A percentile compares a stretch with the other conserved stretches of the same genome.
These are phyloP conservation scores for Phaffomyces opuntiae DNA, from an alignment of 805 yeast genomes.

Conservation along the genomic window DNA sequence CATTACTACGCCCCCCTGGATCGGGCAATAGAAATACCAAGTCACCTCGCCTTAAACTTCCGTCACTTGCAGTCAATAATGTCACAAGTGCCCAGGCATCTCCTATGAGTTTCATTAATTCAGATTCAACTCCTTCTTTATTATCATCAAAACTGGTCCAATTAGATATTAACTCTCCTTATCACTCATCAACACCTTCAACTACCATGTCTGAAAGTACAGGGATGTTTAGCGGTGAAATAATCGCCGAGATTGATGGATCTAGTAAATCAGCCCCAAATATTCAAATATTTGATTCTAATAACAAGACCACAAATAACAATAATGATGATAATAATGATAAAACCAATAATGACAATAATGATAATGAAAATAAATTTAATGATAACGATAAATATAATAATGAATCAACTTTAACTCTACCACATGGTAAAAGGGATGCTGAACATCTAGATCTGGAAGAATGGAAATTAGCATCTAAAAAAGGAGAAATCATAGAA, in stretches of 20 bases:
- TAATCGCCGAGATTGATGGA: slow-evolving; percentile 22
- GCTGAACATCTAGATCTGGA: slow-evolving; percentile 58
- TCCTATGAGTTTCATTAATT: not conserved
- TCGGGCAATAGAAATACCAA: slow-evolving; percentile 29
- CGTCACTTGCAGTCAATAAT: slow-evolving; percentile 24
- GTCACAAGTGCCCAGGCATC: not conserved
- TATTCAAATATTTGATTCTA: too few species aligned
- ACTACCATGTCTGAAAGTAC: slow-evolving; percentile 23
- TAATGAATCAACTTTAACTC: slow-evolving; percentile 6
- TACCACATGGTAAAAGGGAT: slow-evolving; percentile 18
- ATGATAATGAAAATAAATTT: not conserved
- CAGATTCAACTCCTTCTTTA: slow-evolving; percentile 13
- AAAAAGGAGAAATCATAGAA: slow-evolving; percentile 55
- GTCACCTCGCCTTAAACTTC: slow-evolving; percentile 39
- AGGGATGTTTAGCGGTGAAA: slow-evolving; percentile 24
- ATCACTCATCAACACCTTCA: slow-evolving; percentile 28
- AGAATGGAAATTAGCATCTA: slow-evolving; percentile 65
- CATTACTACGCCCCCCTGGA: slow-evolving; percentile 38
- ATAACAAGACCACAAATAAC: not conserved
- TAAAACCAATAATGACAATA: not conserved
- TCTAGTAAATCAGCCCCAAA: not conserved
- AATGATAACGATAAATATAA: not conserved
- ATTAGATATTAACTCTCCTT: slow-evolving; percentile 14
- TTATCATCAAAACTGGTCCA: slow-evolving; percentile 13
- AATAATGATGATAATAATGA: not conserved